A percentile compares a stretch with the other conserved stretches of the same genome.
phyloP scores from a whole-genome alignment of 2,329 filamentous ascomycete species.

The Metarhizium sp. region DNA sequence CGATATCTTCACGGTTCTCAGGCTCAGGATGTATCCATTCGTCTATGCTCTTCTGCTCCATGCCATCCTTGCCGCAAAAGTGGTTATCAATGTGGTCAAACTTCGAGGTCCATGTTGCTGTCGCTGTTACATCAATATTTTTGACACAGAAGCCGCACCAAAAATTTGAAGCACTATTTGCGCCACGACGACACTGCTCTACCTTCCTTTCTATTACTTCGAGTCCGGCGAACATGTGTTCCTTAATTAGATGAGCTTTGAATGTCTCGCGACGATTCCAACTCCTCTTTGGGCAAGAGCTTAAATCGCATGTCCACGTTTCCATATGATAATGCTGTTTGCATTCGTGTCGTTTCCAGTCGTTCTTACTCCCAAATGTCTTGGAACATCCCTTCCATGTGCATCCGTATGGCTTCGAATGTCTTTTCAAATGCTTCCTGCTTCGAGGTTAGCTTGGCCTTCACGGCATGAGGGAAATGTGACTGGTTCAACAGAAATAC shows the following conservation, averaged over 20 bases:
- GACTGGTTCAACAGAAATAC: background rate
- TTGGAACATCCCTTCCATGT: slow-evolving; percentile 63
- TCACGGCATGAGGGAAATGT: background rate
- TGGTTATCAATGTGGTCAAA: slow-evolving; percentile 70
- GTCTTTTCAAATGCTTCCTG: slow-evolving; percentile 79
- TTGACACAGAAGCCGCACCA: slow-evolving; percentile 80
- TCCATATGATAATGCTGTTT: slow-evolving; percentile 66
- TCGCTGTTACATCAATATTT: slow-evolving; percentile 39
- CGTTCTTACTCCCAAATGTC: slow-evolving; percentile 82
- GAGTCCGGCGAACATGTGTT: slow-evolving; percentile 31
- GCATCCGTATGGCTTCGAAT: slow-evolving; percentile 73
- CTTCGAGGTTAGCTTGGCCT: background rate
- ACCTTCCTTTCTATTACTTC: slow-evolving; percentile 32
- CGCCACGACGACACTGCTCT: slow-evolving; percentile 49
- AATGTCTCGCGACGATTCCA: slow-evolving; percentile 52
- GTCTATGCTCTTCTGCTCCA: slow-evolving; percentile 33
- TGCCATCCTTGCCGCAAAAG: slow-evolving; percentile 42
- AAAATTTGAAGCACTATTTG: slow-evolving; percentile 56
- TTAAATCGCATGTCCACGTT: slow-evolving; percentile 58
- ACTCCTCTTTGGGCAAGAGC: slow-evolving; percentile 46
- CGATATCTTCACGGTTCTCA: slow-evolving; percentile 9
- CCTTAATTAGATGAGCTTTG: slow-evolving; percentile 46
- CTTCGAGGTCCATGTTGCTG: slow-evolving; percentile 43
- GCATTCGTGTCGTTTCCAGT: slow-evolving; percentile 88
- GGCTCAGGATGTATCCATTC: slow-evolving; percentile 39